A percentile compares a stretch with the other conserved stretches of the same genome.
Evolutionary conservation across 78 protist species (phyloP).

Genomic region (Protostelium mycophagum): DNA sequence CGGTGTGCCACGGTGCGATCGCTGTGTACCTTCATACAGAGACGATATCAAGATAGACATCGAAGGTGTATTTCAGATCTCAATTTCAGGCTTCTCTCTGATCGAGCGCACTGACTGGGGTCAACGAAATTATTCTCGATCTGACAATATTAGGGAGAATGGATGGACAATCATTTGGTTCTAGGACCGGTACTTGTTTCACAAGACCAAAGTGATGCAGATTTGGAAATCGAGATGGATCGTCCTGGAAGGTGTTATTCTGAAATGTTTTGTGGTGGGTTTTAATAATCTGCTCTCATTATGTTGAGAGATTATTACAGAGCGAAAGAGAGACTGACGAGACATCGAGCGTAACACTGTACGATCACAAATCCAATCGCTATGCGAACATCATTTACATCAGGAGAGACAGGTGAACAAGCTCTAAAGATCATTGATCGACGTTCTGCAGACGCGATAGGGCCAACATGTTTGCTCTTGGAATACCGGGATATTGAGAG

Average conservation of each 20-base stretch:
- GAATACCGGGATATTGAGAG: neutral
- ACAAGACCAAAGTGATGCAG: neutral
- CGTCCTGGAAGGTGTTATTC: neutral
- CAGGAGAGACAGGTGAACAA: neutral
- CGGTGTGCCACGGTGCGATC: neutral
- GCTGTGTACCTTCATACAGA: neutral
- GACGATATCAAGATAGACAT: neutral
- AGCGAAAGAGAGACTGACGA: neutral
- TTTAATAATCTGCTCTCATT: neutral
- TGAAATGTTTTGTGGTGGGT: neutral
- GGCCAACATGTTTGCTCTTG: neutral
- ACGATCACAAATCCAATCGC: neutral
- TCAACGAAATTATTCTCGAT: too few relatives aligned
- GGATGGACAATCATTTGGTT: too few relatives aligned
- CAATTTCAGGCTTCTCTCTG: neutral
- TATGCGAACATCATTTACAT: neutral
- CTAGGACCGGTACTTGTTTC: neutral
- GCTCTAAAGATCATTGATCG: neutral
- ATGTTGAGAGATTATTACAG: neutral
- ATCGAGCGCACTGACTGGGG: neutral
- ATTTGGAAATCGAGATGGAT: neutral
- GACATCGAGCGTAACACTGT: neutral
- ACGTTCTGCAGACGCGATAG: neutral
- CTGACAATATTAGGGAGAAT: too few relatives aligned
- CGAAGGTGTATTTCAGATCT: neutral